A percentile compares a stretch with the other conserved stretches of the same genome.
These are phyloP conservation scores for Claviceps spartinae DNA, from an alignment of 2,329 filamentous ascomycete species.

Conservation along the genomic window DNA sequence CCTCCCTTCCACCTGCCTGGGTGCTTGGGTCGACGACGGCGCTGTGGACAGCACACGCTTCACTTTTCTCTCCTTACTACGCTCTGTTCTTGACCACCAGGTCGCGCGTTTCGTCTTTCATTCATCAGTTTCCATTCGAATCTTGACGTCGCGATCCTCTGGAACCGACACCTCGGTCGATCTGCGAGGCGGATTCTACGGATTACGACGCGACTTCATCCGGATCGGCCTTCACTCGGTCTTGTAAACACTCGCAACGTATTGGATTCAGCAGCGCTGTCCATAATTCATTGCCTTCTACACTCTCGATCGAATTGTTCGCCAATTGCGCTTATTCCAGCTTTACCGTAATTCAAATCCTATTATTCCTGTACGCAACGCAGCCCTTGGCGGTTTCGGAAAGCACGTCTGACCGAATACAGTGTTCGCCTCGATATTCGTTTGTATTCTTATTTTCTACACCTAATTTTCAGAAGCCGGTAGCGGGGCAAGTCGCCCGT, in stretches of 20 bases:
- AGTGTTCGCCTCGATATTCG: not conserved
- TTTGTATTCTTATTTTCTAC: not conserved
- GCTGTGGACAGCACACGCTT: conserved; percentile 7
- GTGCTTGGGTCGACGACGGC: conserved; percentile 8
- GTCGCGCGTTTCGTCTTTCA: not conserved
- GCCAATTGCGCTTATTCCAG: conserved; percentile 6
- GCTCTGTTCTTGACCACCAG: conserved; percentile 9
- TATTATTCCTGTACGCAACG: not conserved
- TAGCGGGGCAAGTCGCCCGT: not conserved
- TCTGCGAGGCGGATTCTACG: not conserved
- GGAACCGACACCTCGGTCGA: too few relatives aligned
- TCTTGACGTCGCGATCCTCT: conserved; percentile 1
- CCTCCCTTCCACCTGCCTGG: conserved; percentile 10
- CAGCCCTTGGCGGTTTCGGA: not conserved
- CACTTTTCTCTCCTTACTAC: conserved; percentile 1
- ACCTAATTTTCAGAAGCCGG: not conserved
- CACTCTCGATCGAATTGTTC: conserved; percentile 3
- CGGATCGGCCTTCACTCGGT: conserved; percentile 9
- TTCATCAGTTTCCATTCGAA: not conserved
- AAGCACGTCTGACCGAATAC: not conserved
- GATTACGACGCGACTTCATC: conserved; percentile 4
- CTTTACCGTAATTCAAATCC: not conserved
- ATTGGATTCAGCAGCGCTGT: conserved; percentile 42
- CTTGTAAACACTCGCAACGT: conserved; percentile 9
- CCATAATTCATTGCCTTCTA: conserved; percentile 17